Percentiles rank a stretch among this genome's conserved stretches.
These are phyloP conservation scores for Hemileccinum impolitum DNA, from an alignment of 768 basidiomycete species.

Conservation along the genomic window DNA sequence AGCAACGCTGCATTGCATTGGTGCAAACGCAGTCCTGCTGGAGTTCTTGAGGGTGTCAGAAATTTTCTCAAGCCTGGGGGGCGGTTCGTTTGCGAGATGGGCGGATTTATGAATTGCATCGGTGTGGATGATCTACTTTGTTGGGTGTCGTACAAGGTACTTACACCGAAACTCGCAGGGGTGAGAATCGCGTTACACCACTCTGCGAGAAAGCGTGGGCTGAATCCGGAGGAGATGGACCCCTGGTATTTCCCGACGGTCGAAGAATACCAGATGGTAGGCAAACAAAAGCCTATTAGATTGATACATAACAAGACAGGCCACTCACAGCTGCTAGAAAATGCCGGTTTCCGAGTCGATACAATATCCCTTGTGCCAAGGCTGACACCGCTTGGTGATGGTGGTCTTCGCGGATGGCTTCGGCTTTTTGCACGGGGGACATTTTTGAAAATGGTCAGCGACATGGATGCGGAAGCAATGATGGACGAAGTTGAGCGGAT, in stretches of 20 bases:
- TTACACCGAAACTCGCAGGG: slow-evolving; percentile 39
- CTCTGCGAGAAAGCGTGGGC: slow-evolving; percentile 48
- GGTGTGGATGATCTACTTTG: slow-evolving; percentile 37
- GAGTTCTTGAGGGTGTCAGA: slow-evolving; percentile 60
- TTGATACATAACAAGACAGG: slow-evolving; percentile 1
- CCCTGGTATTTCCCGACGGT: slow-evolving; percentile 86
- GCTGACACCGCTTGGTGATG: slow-evolving; percentile 48
- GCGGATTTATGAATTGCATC: slow-evolving; percentile 69
- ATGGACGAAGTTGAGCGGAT: slow-evolving; percentile 61
- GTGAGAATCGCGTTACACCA: slow-evolving; percentile 56
- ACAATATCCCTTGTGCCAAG: slow-evolving; percentile 55
- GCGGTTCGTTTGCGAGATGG: slow-evolving; percentile 72
- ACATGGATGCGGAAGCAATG: slow-evolving; percentile 54
- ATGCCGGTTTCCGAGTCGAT: slow-evolving; percentile 53
- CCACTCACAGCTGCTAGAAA: slow-evolving; percentile 47
- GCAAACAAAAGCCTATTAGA: slow-evolving; percentile 5
- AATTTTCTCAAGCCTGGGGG: slow-evolving; percentile 66
- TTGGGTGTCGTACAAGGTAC: slow-evolving; percentile 1
- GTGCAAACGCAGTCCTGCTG: slow-evolving; percentile 73
- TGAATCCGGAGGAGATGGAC: slow-evolving; percentile 58
- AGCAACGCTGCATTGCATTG: slow-evolving; percentile 81
- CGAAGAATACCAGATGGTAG: slow-evolving; percentile 59
- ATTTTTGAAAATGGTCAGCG: slow-evolving; percentile 51
- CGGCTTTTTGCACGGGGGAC: slow-evolving; percentile 59
- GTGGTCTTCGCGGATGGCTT: slow-evolving; percentile 61